phyloP scores from a whole-genome alignment of 768 basidiomycete genomes.

The Austroboletus festivus region DNA sequence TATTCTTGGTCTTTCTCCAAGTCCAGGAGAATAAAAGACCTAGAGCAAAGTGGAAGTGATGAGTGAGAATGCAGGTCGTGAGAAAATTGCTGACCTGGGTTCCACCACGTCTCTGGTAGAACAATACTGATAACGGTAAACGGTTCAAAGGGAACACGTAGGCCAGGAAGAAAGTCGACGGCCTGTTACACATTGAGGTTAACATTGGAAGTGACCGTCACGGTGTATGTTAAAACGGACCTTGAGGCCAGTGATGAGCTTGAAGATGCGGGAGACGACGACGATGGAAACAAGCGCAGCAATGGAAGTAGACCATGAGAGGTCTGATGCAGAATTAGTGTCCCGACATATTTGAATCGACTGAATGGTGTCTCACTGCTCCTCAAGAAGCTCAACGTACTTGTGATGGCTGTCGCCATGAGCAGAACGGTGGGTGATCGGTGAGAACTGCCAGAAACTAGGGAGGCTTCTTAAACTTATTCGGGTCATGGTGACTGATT shows the following conservation, averaged over 20 bases:
- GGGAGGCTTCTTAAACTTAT: too few species aligned
- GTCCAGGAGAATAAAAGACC: constrained; percentile 20
- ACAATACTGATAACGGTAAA: constrained; percentile 5
- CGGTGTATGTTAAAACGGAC: constrained; percentile 5
- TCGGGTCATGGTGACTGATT: too few species aligned
- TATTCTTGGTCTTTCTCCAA: constrained; percentile 21
- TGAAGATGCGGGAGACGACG: constrained; percentile 13
- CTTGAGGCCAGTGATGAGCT: constrained; percentile 12
- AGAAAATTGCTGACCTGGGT: constrained; percentile 12
- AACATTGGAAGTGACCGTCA: neutral
- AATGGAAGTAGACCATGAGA: constrained; percentile 8
- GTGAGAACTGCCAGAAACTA: too few species aligned
- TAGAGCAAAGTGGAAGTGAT: neutral
- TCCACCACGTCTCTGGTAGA: constrained; percentile 21
- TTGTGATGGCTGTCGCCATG: neutral
- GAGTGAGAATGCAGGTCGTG: neutral
- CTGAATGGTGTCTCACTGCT: neutral
- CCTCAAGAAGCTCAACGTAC: neutral
- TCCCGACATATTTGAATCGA: neutral
- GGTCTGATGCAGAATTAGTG: neutral
- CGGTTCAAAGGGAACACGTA: constrained; percentile 21
- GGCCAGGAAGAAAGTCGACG: constrained; percentile 15
- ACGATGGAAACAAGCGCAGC: constrained; percentile 1
- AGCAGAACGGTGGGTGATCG: too few species aligned
- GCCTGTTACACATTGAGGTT: constrained; percentile 8